Evolutionary conservation across 176 grass and related monocot species (phyloP).

Genomic region (Aegilops speltoides): DNA sequence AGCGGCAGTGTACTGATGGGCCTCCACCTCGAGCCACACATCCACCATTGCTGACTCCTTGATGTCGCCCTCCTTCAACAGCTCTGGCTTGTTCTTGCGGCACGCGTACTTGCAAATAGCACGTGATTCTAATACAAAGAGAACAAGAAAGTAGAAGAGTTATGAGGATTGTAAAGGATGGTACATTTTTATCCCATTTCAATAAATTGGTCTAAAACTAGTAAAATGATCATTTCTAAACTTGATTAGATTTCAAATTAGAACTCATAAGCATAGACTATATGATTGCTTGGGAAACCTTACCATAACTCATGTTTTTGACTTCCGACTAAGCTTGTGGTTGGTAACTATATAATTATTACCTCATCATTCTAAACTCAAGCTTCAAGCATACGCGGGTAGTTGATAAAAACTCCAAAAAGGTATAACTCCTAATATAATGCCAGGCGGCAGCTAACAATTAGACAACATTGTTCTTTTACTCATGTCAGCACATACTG

Average conservation of each 20-base stretch:
- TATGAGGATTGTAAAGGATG: neutral
- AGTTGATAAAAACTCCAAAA: neutral
- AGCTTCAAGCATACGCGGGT: too few relatives aligned
- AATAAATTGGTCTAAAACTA: neutral
- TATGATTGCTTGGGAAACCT: neutral
- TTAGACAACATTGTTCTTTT: neutral
- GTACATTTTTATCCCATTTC: neutral
- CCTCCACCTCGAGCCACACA: constrained; percentile 70
- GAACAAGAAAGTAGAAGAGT: neutral
- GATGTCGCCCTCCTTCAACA: constrained; percentile 42
- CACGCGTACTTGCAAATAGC: constrained; percentile 58
- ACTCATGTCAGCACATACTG: neutral
- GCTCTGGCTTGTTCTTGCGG: constrained; percentile 60
- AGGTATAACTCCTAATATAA: neutral
- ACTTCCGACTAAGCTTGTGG: neutral
- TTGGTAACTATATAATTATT: neutral
- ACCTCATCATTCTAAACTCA: neutral
- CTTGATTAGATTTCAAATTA: neutral
- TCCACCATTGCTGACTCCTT: constrained; percentile 56
- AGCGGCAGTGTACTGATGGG: constrained; percentile 47
- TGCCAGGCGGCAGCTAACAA: neutral
- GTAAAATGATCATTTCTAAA: neutral
- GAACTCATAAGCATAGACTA: neutral
- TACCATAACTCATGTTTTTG: neutral
- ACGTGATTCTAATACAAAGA: constrained; percentile 40